phyloP scores from a whole-genome alignment of 345 rosid genomes.

The Ailanthus altissimus region DNA sequence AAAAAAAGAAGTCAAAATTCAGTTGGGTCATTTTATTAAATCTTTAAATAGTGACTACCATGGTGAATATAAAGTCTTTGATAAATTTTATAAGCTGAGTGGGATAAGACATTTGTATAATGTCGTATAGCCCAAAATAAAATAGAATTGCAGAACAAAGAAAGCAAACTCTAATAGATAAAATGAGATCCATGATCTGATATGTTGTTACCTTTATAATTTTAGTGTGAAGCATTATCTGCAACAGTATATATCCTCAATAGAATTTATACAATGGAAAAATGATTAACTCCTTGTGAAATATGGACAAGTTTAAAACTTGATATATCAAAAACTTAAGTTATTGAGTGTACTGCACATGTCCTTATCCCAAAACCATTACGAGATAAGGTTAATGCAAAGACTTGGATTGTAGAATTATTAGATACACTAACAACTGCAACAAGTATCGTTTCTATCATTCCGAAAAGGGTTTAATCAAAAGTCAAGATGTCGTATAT shows the following conservation, averaged over 20 bases:
- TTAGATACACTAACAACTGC: not conserved
- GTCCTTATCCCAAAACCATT: not conserved
- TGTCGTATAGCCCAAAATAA: not conserved
- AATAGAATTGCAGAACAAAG: not conserved
- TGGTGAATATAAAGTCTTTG: not conserved
- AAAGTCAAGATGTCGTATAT: not conserved
- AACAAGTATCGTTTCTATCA: not conserved
- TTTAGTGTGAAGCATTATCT: not conserved
- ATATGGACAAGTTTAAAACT: not conserved
- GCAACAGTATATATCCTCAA: no score
- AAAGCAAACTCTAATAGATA: not conserved
- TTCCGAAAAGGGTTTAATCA: not conserved
- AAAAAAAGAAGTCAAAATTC: not conserved
- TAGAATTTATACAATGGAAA: not conserved
- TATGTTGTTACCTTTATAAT: not conserved
- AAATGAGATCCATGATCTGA: not conserved
- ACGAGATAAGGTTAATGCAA: not conserved
- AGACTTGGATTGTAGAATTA: no score
- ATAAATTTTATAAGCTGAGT: not conserved
- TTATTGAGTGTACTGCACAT: not conserved
- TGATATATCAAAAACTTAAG: not conserved
- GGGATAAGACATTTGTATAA: not conserved
- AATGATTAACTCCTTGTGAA: not conserved
- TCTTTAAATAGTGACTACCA: not conserved
- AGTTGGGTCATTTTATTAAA: not conserved